These are phyloP conservation scores for Flaveria robusta DNA, from an alignment of 129 eudicot species.

Conservation along the genomic window DNA sequence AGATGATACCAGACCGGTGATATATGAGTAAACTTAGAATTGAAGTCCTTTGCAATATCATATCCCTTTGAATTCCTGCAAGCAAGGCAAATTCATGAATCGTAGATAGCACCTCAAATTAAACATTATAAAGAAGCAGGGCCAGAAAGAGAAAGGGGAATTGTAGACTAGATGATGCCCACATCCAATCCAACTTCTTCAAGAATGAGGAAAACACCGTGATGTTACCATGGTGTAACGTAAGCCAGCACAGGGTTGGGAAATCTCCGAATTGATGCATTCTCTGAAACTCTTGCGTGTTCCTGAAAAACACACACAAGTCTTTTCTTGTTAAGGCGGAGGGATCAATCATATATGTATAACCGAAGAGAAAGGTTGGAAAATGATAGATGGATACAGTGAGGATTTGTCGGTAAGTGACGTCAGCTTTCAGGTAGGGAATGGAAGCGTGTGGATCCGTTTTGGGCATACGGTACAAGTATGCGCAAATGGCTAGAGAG, in stretches of 20 bases:
- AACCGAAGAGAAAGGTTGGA: neutral
- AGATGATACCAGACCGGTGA: conserved; percentile 98
- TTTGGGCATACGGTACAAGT: conserved; percentile 43
- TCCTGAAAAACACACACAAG: conserved; percentile 51
- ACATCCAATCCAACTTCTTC: no score
- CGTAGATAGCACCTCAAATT: neutral
- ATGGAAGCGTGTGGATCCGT: conserved; percentile 20
- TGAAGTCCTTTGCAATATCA: conserved; percentile 73
- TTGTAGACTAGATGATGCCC: neutral
- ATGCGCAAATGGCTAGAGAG: conserved; percentile 46
- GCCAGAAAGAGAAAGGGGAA: neutral
- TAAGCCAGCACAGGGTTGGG: conserved; percentile 77
- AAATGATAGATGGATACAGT: conserved; percentile 43
- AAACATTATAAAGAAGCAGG: neutral
- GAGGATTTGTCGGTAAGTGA: conserved; percentile 57
- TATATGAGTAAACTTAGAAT: conserved; percentile 75
- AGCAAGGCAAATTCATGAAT: conserved; percentile 17
- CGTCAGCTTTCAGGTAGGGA: conserved; percentile 45
- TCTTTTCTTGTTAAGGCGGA: no score
- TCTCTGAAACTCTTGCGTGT: conserved; percentile 62
- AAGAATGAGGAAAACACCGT: no score
- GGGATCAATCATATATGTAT: no score
- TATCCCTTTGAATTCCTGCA: conserved; percentile 92
- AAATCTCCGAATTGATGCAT: conserved; percentile 49
- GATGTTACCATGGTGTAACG: conserved; percentile 92